These are phyloP conservation scores for Sporothrix inflata DNA, from an alignment of 2,329 filamentous ascomycete genomes.

Conservation along the genomic window DNA sequence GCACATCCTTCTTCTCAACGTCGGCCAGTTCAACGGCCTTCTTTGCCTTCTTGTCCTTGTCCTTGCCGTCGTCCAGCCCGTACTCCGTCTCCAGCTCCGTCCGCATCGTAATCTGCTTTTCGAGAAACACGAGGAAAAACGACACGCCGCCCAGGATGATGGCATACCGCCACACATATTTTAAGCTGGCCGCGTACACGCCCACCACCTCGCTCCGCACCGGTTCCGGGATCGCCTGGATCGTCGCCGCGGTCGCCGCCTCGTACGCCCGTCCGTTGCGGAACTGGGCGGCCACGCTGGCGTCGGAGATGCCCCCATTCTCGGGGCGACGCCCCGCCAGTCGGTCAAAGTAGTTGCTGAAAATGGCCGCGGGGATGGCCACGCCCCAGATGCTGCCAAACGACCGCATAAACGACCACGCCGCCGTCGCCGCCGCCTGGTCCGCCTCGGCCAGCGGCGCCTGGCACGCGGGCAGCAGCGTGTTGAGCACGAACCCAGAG, in stretches of 20 bases:
- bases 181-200: conserved; percentile 29
- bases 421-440: conserved; percentile 43
- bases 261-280: conserved; percentile 38
- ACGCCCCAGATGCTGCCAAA: conserved; percentile 47
- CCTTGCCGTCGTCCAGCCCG: conserved; percentile 35
- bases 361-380: conserved; percentile 45
- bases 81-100: conserved; percentile 40
- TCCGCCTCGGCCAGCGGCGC: conserved; percentile 43
- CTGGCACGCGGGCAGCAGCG: conserved; percentile 45
- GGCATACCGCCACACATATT: conserved; percentile 36
- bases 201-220: conserved; percentile 35
- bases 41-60: background rate
- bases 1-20: background rate
- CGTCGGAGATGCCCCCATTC: conserved; percentile 29
- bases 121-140: conserved; percentile 34
- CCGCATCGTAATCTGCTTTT: conserved; percentile 37
- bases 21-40: background rate
- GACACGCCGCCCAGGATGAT: conserved; percentile 38
- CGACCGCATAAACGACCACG: conserved; percentile 46
- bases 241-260: conserved; percentile 34
- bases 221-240: conserved; percentile 29
- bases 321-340: background rate
- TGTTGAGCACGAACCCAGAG: conserved; percentile 52
- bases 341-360: conserved; percentile 40
- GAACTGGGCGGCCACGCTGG: conserved; percentile 30